These are phyloP conservation scores for Elsinoe necatrix DNA, from an alignment of 2,329 filamentous ascomycete species.

Conservation along the genomic window DNA sequence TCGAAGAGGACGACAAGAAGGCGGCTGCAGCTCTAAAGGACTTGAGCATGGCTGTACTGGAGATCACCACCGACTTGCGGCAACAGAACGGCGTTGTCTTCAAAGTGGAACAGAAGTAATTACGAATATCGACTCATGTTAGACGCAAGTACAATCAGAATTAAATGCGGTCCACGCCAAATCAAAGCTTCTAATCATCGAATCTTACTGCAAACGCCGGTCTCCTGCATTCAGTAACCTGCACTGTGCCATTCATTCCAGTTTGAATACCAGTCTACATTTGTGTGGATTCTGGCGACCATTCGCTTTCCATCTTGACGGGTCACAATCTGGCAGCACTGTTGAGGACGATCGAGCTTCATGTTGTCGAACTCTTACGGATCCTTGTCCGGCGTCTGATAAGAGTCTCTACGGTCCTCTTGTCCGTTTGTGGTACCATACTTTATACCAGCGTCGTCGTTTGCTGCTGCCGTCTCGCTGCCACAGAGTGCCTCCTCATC, in stretches of 20 bases:
- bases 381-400: neutral
- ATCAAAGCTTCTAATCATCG: too few relatives aligned
- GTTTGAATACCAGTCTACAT: too few relatives aligned
- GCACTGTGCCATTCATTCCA: too few relatives aligned
- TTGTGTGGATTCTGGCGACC: too few relatives aligned
- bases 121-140: neutral
- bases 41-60: constrained; percentile 35
- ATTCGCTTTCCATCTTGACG: too few relatives aligned
- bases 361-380: neutral
- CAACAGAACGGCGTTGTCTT: constrained; percentile 37
- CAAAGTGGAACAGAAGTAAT: constrained; percentile 17
- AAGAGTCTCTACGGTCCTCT: neutral
- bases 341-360: too few relatives aligned
- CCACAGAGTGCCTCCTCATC: neutral
- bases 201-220: too few relatives aligned
- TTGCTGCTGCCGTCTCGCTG: neutral
- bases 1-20: constrained; percentile 33
- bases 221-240: too few relatives aligned
- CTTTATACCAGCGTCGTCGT: neutral
- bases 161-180: too few relatives aligned
- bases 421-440: neutral
- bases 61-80: constrained; percentile 37
- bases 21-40: constrained; percentile 33
- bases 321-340: too few relatives aligned
- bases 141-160: too few relatives aligned